Conservation (phyloP, 2,329 filamentous ascomycete genomes). For the Dothideomycetes sp. region DNA sequence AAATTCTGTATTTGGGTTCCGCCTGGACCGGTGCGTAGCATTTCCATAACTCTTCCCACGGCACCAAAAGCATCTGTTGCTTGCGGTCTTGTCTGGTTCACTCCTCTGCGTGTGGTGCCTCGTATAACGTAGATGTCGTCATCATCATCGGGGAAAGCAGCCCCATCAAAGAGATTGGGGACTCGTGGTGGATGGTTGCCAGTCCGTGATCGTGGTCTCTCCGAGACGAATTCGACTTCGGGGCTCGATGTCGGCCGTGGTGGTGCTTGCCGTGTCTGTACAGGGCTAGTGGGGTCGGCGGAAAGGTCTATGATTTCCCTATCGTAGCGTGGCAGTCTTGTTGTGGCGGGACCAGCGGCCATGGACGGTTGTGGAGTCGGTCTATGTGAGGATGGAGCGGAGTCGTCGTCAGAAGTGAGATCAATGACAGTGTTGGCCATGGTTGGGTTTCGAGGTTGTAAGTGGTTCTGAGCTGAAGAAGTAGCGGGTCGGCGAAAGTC, state of each 20-base stretch:
- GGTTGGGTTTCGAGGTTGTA: not conserved
- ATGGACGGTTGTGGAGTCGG: slow-evolving; percentile 12
- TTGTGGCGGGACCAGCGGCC: slow-evolving; percentile 19
- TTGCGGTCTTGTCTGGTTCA: too few species aligned
- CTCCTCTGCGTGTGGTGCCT: too few species aligned
- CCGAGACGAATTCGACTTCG: slow-evolving; percentile 42
- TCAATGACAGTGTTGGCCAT: slow-evolving; percentile 25
- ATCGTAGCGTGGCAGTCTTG: slow-evolving; percentile 33
- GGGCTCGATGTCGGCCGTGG: slow-evolving; percentile 20
- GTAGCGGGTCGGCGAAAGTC: slow-evolving; percentile 46
- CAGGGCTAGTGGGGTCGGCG: slow-evolving; percentile 14
- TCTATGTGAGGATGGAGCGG: not conserved
- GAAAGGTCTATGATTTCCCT: slow-evolving; percentile 35
- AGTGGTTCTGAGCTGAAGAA: too few species aligned
- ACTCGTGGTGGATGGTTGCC: slow-evolving; percentile 13
- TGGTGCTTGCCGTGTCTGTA: slow-evolving; percentile 16
- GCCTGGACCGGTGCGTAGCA: too few species aligned
- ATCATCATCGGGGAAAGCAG: too few species aligned
- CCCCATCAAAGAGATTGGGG: too few species aligned
- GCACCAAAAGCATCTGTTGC: too few species aligned
- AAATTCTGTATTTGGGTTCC: too few species aligned
- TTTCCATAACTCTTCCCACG: too few species aligned
- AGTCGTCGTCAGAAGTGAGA: slow-evolving; percentile 28
- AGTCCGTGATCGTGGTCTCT: slow-evolving; percentile 16
- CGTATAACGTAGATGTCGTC: too few species aligned